Conservation (phyloP, 2,329 filamentous ascomycete genomes). For the Aspergillus sp. region DNA sequence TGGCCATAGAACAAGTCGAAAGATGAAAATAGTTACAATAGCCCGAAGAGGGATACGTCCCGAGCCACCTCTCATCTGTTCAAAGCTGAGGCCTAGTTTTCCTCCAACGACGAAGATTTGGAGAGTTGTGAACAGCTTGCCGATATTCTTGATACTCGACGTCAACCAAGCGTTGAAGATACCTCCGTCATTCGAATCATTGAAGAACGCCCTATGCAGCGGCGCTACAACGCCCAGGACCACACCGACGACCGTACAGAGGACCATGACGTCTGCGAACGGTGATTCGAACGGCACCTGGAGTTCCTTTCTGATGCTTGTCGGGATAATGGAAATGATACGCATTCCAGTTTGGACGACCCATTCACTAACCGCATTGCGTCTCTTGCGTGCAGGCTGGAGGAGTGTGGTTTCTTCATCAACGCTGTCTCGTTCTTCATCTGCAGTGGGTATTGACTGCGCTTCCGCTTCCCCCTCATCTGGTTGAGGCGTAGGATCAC, state of each 20-base stretch:
- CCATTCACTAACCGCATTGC: constrained; percentile 7
- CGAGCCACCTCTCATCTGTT: constrained; percentile 35
- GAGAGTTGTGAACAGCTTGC: constrained; percentile 55
- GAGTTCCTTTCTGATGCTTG: constrained; percentile 24
- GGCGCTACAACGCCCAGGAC: constrained; percentile 53
- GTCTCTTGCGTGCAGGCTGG: constrained; percentile 23
- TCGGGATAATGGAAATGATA: constrained; percentile 25
- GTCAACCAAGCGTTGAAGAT: constrained; percentile 61
- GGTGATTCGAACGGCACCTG: constrained; percentile 35
- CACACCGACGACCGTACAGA: constrained; percentile 52
- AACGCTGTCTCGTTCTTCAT: constrained; percentile 12
- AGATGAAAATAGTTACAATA: constrained; percentile 44
- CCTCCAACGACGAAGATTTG: constrained; percentile 60
- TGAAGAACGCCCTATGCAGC: constrained; percentile 57
- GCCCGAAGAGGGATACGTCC: constrained; percentile 36
- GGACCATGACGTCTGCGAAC: constrained; percentile 55
- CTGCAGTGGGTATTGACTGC: constrained; percentile 11
- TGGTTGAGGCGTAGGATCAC: background rate
- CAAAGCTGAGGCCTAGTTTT: constrained; percentile 51
- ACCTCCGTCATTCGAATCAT: constrained; percentile 48
- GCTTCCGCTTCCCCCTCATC: constrained; percentile 5
- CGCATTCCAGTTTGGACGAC: constrained; percentile 21
- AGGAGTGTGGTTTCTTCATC: constrained; percentile 48
- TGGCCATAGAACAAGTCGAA: constrained; percentile 57
- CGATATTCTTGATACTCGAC: constrained; percentile 52